Evolutionary conservation across 2,329 filamentous ascomycete genomes (phyloP).

Genomic region (Sporothrix humicola): DNA sequence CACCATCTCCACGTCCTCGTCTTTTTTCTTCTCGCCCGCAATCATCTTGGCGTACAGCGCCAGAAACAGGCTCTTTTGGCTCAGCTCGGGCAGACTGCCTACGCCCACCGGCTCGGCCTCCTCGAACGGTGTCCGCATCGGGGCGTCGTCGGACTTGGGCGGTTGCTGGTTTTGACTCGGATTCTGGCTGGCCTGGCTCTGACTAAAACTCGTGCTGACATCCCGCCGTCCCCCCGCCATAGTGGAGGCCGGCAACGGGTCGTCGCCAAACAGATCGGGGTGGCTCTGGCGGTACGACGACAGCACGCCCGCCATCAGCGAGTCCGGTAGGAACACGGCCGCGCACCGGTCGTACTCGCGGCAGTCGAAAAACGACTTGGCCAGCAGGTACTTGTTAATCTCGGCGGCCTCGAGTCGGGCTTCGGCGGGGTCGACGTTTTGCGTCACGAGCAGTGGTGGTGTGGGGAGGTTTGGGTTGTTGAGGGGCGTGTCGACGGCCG

Average conservation of each 20-base stretch:
- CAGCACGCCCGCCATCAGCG: slow-evolving; percentile 71
- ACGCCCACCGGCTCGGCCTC: slow-evolving; percentile 38
- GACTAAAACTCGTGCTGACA: neutral
- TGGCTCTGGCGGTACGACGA: slow-evolving; percentile 52
- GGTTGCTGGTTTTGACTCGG: neutral
- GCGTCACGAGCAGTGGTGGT: slow-evolving; percentile 52
- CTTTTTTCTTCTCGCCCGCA: slow-evolving; percentile 92
- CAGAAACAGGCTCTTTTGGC: slow-evolving; percentile 90
- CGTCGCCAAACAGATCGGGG: slow-evolving; percentile 39
- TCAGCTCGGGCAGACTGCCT: slow-evolving; percentile 62
- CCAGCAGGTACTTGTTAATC: slow-evolving; percentile 81
- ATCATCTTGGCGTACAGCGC: slow-evolving; percentile 91
- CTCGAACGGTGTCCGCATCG: slow-evolving; percentile 10
- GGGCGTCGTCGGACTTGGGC: neutral
- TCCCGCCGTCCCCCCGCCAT: neutral
- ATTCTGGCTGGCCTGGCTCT: too few species aligned
- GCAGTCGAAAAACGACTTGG: slow-evolving; percentile 94
- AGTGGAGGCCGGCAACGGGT: slow-evolving; percentile 29
- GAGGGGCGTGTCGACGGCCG: slow-evolving; percentile 50
- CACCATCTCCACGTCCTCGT: slow-evolving; percentile 97
- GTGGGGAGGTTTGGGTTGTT: slow-evolving; percentile 37
- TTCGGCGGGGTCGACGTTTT: slow-evolving; percentile 72
- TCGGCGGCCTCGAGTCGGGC: slow-evolving; percentile 78
- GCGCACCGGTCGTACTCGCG: slow-evolving; percentile 94
- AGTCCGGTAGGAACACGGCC: slow-evolving; percentile 82